Conservation (phyloP, 768 basidiomycete species). For the Pleurotus cornucopiae region DNA sequence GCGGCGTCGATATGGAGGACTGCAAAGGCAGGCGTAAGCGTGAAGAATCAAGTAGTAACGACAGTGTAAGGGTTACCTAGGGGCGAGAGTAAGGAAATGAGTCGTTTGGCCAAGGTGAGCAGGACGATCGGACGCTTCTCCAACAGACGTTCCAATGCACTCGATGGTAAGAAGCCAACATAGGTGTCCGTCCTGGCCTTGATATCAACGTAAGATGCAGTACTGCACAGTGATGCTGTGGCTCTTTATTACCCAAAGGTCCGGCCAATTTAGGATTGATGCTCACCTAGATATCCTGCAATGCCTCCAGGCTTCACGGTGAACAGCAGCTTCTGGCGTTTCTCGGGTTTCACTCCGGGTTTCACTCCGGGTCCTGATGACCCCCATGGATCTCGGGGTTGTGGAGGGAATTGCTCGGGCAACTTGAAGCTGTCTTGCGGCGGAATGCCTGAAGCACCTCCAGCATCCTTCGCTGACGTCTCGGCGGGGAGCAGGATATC, state of each 20-base stretch:
- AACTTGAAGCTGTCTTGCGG: neutral
- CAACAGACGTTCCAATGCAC: slow-evolving; percentile 83
- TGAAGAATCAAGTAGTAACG: neutral
- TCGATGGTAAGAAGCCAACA: slow-evolving; percentile 89
- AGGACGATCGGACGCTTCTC: slow-evolving; percentile 95
- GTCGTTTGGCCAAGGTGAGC: slow-evolving; percentile 90
- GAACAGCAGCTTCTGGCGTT: slow-evolving; percentile 71
- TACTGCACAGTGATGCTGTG: slow-evolving; percentile 83
- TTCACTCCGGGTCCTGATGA: neutral
- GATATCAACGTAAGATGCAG: slow-evolving; percentile 95
- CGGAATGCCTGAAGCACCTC: neutral
- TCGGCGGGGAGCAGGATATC: slow-evolving; percentile 79
- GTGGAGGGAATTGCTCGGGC: neutral
- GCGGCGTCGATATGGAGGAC: slow-evolving; percentile 97
- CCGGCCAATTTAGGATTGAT: neutral
- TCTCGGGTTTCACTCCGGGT: slow-evolving; percentile 13
- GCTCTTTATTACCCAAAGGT: no score
- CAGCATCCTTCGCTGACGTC: slow-evolving; percentile 18
- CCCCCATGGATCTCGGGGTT: neutral
- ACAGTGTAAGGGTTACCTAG: slow-evolving; percentile 53
- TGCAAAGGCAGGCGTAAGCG: slow-evolving; percentile 21
- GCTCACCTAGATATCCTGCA: slow-evolving; percentile 86
- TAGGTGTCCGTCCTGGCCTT: slow-evolving; percentile 97
- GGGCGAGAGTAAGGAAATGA: slow-evolving; percentile 92
- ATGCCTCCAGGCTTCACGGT: slow-evolving; percentile 97